Evolutionary conservation across 768 basidiomycete species (phyloP), one percentile per base, ranked within the genome.

Genomic region (Antrodiella citrinella): DNA sequence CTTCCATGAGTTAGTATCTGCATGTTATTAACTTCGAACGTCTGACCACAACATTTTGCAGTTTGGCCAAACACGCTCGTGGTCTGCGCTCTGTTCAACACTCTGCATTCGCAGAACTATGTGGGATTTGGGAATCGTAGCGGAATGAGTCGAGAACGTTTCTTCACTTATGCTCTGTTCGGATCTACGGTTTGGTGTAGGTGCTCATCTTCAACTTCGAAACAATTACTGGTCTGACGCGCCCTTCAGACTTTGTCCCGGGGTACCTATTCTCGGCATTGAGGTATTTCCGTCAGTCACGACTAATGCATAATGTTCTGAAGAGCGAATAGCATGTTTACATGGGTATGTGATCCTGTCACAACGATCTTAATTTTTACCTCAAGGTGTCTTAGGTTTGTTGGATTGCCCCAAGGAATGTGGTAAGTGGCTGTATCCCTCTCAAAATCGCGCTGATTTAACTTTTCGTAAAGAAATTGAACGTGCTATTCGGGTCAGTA

Each of bases 31-130:
- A 46, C 19, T 46, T 5, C 15, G 4, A 15, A 12, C 9, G 26
- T 26, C 22, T 18, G 42, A 23, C 18, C 22, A 23, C 50, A 38
- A 50, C 26, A 13, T 23, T 1, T 21, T 23, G 23, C 51, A 81
- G 82, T 88, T 41, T 88, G 86, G 86, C 86, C 86, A 1, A 74
- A 76, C 50, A 80, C 81, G 38, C 70, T 88, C 3, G 86, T 87
- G 11, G 70, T 75, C 0, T 85, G 84, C 57, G 81, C 82, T 2
- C 58, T 87, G 2, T 86, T 84, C 63, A 87, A 88, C 55, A 88
- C 85, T 0, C 72, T 88, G 5, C 86, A 88, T 61, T 77, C 78
- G 0, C 73, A 78, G 47, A 71, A 67, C 30, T 79, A 80, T 53
- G 73, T 73, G 23, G 80, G 81, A 1, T 72, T 77, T 47, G 79